Percentiles rank a stretch among this genome's conserved stretches.
These are phyloP conservation scores for Fusarium gaditjirri DNA, from an alignment of 2,329 filamentous ascomycete genomes.

Conservation along the genomic window DNA sequence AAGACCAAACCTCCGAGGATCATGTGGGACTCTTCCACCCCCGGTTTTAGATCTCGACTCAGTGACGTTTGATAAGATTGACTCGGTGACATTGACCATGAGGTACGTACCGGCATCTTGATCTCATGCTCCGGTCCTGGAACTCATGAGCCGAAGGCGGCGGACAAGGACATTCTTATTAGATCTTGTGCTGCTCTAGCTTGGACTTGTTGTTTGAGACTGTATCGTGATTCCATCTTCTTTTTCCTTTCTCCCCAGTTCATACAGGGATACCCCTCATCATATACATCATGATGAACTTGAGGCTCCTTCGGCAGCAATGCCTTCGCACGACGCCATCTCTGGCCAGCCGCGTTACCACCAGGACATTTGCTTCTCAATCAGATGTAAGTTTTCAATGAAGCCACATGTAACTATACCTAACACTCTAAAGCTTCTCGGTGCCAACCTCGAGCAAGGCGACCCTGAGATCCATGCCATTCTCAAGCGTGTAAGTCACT, in stretches of 20 bases:
- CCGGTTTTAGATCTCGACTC: conserved; percentile 29
- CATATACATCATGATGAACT: conserved; percentile 37
- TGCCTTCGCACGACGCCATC: conserved; percentile 40
- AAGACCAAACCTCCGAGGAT: conserved; percentile 5
- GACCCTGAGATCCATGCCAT: conserved; percentile 87
- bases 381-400: conserved; percentile 26
- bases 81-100: conserved; percentile 29
- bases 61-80: conserved; percentile 34
- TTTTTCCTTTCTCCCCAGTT: background rate
- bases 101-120: conserved; percentile 14
- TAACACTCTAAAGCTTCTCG: conserved; percentile 71
- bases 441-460: conserved; percentile 78
- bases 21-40: conserved; percentile 16
- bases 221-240: background rate
- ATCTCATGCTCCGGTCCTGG: conserved; percentile 27
- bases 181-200: conserved; percentile 26
- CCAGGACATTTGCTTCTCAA: conserved; percentile 39
- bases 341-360: conserved; percentile 30
- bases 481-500: conserved; percentile 76
- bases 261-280: conserved; percentile 2
- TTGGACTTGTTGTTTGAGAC: background rate
- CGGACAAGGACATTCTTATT: conserved; percentile 30
- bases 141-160: conserved; percentile 37
- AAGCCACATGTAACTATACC: background rate
- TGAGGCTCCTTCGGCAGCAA: conserved; percentile 40